Evolutionary conservation across 179 eudicot genomes (phyloP).

Genomic region (Camellia oleifera): DNA sequence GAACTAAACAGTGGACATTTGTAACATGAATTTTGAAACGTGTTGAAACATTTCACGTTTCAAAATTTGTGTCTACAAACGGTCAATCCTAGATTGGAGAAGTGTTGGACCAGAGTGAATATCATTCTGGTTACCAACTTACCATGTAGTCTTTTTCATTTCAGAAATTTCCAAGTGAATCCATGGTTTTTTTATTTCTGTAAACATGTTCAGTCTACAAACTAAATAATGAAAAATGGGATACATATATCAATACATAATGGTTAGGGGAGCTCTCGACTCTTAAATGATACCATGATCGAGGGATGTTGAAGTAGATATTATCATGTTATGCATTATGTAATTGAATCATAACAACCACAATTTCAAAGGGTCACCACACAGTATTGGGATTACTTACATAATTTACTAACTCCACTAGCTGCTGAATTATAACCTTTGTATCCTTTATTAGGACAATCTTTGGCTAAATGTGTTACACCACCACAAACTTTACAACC

Average conservation of each 20-base stretch:
- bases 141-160: too few relatives aligned
- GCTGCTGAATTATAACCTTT: conserved; percentile 24
- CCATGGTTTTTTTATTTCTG: background rate
- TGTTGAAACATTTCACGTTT: too few relatives aligned
- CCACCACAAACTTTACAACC: conserved; percentile 88
- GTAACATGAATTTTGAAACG: too few relatives aligned
- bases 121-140: background rate
- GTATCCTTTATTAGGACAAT: conserved; percentile 71
- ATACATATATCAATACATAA: background rate
- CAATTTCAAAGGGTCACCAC: background rate
- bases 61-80: too few relatives aligned
- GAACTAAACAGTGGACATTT: too few relatives aligned
- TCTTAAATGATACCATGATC: background rate
- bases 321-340: background rate
- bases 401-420: conserved; percentile 37
- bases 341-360: background rate
- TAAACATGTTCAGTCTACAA: background rate
- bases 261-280: background rate
- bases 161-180: too few relatives aligned
- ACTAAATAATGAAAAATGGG: background rate
- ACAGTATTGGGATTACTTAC: conserved; percentile 22
- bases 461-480: conserved; percentile 81
- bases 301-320: background rate
- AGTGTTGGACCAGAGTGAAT: too few relatives aligned
- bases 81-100: too few relatives aligned